Evolutionary conservation across 2,329 filamentous ascomycete species (phyloP).

Genomic region (Lecanosticta acicola): DNA sequence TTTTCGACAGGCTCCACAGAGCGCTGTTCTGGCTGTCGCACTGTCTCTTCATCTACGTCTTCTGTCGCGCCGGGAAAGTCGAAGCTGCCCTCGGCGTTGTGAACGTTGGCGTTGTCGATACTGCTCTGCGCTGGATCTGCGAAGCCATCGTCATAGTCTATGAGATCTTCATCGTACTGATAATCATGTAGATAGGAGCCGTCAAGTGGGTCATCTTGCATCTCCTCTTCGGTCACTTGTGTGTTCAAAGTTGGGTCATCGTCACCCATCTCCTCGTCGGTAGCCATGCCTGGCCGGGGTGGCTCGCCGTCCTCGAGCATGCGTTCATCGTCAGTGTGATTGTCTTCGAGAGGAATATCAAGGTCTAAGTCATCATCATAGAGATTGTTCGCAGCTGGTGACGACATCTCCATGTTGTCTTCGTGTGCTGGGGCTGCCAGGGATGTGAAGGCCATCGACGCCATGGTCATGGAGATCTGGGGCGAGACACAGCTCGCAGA

Average conservation of each 20-base stretch:
- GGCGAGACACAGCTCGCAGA: conserved; percentile 9
- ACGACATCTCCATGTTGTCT: conserved; percentile 54
- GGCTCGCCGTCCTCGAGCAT: conserved; percentile 51
- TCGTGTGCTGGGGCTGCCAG: conserved; percentile 30
- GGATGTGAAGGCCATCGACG: conserved; percentile 24
- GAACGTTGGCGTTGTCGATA: not conserved
- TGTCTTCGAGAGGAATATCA: conserved; percentile 48
- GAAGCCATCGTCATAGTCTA: conserved; percentile 32
- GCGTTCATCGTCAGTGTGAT: conserved; percentile 46
- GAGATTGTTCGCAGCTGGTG: conserved; percentile 40
- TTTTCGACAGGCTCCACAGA: conserved; percentile 1
- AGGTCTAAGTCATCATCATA: conserved; percentile 53
- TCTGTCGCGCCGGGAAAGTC: not conserved
- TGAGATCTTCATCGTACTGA: conserved; percentile 32
- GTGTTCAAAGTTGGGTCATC: conserved; percentile 25
- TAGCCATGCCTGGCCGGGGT: conserved; percentile 35
- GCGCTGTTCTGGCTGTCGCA: conserved; percentile 11
- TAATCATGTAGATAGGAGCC: conserved; percentile 1
- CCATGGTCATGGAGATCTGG: conserved; percentile 15
- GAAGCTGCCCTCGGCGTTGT: conserved; percentile 7
- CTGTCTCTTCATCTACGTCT: conserved; percentile 16
- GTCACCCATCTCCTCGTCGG: conserved; percentile 32
- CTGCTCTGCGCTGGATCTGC: not conserved
- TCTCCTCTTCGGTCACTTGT: conserved; percentile 25
- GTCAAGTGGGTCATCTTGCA: conserved; percentile 26